Evolutionary conservation across 2,329 filamentous ascomycete species (phyloP).

Genomic region (Botrytis hyacinthi): DNA sequence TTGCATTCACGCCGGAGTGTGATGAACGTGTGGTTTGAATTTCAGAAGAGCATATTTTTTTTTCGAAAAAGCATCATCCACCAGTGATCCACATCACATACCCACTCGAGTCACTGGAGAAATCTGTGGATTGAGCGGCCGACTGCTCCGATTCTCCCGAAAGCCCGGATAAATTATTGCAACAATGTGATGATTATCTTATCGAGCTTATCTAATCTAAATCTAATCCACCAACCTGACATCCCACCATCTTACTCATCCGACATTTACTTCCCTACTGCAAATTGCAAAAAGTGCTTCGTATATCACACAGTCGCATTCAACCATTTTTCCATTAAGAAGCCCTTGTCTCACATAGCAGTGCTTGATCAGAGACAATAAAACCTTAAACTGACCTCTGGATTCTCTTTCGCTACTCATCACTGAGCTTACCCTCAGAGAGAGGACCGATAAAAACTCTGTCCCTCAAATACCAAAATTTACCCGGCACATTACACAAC

Average conservation of each 20-base stretch:
- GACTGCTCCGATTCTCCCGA: not conserved
- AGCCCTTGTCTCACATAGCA: slow-evolving; percentile 6
- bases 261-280: not conserved
- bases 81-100: no score
- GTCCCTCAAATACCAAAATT: not conserved
- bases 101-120: no score
- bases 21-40: not conserved
- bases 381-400: slow-evolving; percentile 14
- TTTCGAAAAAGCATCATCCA: not conserved
- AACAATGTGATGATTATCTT: not conserved
- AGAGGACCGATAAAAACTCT: not conserved
- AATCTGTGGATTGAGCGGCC: not conserved
- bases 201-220: slow-evolving; percentile 3
- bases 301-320: slow-evolving; percentile 4
- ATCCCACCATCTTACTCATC: slow-evolving; percentile 7
- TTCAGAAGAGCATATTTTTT: slow-evolving; percentile 2
- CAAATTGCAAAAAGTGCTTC: not conserved
- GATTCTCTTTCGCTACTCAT: not conserved
- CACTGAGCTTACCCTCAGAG: not conserved
- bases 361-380: not conserved
- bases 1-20: not conserved
- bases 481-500: not conserved
- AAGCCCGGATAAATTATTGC: not conserved
- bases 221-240: not conserved
- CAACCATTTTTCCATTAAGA: not conserved